Evolutionary conservation across 164 flowering plant species (phyloP).

Genomic region (Dillenia turbinata): DNA sequence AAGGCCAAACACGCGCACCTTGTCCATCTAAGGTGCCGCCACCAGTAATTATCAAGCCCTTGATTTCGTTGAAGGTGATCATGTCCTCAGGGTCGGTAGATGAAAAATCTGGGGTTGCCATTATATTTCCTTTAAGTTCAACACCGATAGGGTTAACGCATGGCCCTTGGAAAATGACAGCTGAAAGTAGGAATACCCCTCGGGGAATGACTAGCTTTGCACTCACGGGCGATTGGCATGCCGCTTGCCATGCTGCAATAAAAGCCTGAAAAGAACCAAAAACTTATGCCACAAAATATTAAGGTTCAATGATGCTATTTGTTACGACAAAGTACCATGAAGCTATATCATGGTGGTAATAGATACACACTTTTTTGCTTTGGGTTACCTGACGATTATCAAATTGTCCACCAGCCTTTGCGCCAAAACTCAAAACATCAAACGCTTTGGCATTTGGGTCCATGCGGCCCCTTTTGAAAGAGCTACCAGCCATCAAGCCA

Average conservation of each 20-base stretch:
- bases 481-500: slow-evolving; percentile 5
- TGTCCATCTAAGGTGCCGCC: slow-evolving; percentile 47
- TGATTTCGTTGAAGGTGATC: slow-evolving; percentile 29
- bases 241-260: slow-evolving; percentile 37
- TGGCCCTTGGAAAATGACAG: slow-evolving; percentile 40
- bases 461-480: background rate
- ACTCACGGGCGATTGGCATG: slow-evolving; percentile 31
- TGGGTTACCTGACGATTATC: slow-evolving; percentile 12
- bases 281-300: background rate
- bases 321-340: background rate
- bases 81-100: slow-evolving; percentile 16
- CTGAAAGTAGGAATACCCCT: slow-evolving; percentile 29
- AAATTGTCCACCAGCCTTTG: slow-evolving; percentile 21
- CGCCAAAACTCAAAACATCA: slow-evolving; percentile 36
- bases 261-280: slow-evolving; percentile 35
- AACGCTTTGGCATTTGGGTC: slow-evolving; percentile 22
- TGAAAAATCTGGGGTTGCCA: slow-evolving; percentile 28
- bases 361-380: background rate
- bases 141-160: slow-evolving; percentile 37
- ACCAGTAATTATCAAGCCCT: slow-evolving; percentile 38
- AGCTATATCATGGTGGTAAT: background rate
- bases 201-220: slow-evolving; percentile 38
- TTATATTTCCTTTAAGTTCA: slow-evolving; percentile 31
- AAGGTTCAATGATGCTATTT: background rate
- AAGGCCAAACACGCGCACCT: slow-evolving; percentile 36